Evolutionary conservation across 2,329 filamentous ascomycete species (phyloP).

Genomic region (Talaromyces sp.): DNA sequence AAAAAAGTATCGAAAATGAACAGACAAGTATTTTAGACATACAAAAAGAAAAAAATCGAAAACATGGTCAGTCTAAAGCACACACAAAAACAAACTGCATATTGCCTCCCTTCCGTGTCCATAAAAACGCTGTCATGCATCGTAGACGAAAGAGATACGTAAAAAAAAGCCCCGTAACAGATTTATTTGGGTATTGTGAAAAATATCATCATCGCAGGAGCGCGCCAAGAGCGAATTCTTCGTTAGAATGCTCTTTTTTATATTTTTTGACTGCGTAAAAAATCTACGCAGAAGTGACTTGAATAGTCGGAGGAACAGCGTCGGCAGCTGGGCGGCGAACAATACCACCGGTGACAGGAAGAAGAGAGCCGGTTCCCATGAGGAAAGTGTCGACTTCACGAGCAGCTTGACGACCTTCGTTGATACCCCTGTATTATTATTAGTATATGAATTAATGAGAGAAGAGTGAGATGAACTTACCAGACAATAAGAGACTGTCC

Average conservation of each 20-base stretch:
- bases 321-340: conserved; percentile 65
- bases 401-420: conserved; percentile 88
- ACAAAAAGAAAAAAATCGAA: conserved; percentile 14
- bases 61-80: conserved; percentile 7
- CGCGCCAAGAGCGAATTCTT: not conserved
- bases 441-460: not conserved
- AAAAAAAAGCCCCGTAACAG: not conserved
- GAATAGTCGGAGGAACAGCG: conserved; percentile 29
- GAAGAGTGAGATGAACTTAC: conserved; percentile 54
- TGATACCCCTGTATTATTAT: conserved; percentile 66
- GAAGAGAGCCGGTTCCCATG: conserved; percentile 64
- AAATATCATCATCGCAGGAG: conserved; percentile 3
- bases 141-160: conserved; percentile 7
- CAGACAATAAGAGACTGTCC: conserved; percentile 95
- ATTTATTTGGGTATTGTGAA: conserved; percentile 2
- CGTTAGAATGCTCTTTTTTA: not conserved
- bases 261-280: not conserved
- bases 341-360: conserved; percentile 90
- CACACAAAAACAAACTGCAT: conserved; percentile 9
- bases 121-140: conserved; percentile 11
- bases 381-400: conserved; percentile 88
- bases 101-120: conserved; percentile 7
- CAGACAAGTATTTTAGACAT: conserved; percentile 17
- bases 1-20: conserved; percentile 12
- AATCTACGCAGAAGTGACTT: conserved; percentile 7